phyloP scores from a whole-genome alignment of 768 basidiomycete species.

The Amanita exitialis region DNA sequence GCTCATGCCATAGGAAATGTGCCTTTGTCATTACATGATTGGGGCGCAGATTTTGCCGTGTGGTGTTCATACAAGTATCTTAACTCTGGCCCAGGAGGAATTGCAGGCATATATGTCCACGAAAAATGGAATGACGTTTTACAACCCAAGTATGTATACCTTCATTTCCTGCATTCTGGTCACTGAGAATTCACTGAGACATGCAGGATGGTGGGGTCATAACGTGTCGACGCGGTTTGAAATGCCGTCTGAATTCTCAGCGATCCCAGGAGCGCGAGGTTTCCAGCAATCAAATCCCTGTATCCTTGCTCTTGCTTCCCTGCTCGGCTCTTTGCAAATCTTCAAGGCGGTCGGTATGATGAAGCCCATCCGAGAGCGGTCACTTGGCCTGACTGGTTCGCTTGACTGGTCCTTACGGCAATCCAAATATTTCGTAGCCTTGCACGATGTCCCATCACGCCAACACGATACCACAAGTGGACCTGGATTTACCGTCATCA shows the following conservation, averaged over 20 bases:
- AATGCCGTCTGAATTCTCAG: conserved; percentile 79
- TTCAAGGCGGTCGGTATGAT: conserved; percentile 78
- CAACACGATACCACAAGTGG: conserved; percentile 12
- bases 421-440: conserved; percentile 55
- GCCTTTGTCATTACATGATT: conserved; percentile 79
- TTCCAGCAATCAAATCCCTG: conserved; percentile 96
- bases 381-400: conserved; percentile 55
- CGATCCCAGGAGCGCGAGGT: conserved; percentile 85
- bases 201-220: conserved; percentile 98
- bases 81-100: conserved; percentile 95
- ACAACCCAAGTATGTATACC: conserved; percentile 48
- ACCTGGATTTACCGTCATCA: conserved; percentile 84
- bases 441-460: conserved; percentile 20
- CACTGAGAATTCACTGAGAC: conserved; percentile 33
- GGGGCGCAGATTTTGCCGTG: conserved; percentile 94
- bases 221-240: conserved; percentile 77
- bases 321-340: conserved; percentile 75
- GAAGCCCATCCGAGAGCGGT: conserved; percentile 55
- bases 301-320: conserved; percentile 65
- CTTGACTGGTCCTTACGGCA: conserved; percentile 55
- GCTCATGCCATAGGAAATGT: conserved; percentile 96
- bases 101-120: conserved; percentile 89
- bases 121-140: conserved; percentile 63
- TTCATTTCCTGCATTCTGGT: conserved; percentile 7
- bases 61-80: conserved; percentile 99